Evolutionary conservation across 495 filamentous ascomycete genomes (phyloP), one percentile per base, ranked within the genome.

Genomic region (Apodospora peruviana): DNA sequence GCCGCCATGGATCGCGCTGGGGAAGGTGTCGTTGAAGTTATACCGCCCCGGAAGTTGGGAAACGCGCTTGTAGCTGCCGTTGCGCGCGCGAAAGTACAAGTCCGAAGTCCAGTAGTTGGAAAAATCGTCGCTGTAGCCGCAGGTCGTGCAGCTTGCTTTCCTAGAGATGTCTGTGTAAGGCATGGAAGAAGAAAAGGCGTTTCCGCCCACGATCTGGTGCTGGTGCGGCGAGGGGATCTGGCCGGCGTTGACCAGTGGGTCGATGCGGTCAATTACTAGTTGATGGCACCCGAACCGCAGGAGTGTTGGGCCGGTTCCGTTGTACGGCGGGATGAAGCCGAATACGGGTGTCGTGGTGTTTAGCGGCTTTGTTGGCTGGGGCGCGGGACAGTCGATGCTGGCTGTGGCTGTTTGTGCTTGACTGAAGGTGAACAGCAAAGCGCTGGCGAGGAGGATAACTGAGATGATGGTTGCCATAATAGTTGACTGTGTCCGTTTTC

Each of bases 101-200:
- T 59, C 60, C 17, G 70, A 69, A 0, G 70, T 73, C 66, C 66
- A 69, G 47, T 69, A 56, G 43, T 47, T 52, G 48, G 53, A 56
- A 27, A 52, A 52, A 24, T 56, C 53, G 14, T 52, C 53, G 25
- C 43, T 48, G 45, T 44, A 56, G 25, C 34, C 43, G 53, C 53
- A 56, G 14, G 53, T 52, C n/a, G 53, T 56, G 49, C 49, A 56
- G 21, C 37, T 65, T 12, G 56, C 65, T 37, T 58, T 43, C 43
- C 56, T 57, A 1, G 62, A 60, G 23, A 73, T 62, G 35, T 75
- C 71, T 14, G 45, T 20, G 14, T 62, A 63, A 7, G 51, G 45
- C 70, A 73, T 73, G 14, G 67, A 63, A 10, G 65, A 63, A 42
- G 68, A 66, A 59, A 75, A 75, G 36, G 65, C 63, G 60, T 75